phyloP scores from a whole-genome alignment of 2,329 filamentous ascomycete species.

The Cladosporium sphaerospermum region DNA sequence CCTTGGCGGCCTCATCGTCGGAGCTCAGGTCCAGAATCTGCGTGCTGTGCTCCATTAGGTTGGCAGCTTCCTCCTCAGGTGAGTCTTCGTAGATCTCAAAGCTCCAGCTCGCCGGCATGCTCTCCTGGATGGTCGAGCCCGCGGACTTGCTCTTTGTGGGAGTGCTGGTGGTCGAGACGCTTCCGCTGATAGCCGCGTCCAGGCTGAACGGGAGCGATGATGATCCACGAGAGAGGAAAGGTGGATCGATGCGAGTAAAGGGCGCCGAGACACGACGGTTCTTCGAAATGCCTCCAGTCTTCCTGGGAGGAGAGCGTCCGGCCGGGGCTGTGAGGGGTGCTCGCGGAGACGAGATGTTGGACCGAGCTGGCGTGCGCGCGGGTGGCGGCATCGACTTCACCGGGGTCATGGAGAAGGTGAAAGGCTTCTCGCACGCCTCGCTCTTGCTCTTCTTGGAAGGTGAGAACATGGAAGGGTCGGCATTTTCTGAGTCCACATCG shows the following conservation, averaged over 20 bases:
- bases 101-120: slow-evolving; percentile 62
- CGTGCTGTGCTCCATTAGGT: slow-evolving; percentile 85
- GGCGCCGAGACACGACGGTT: slow-evolving; percentile 60
- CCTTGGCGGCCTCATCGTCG: slow-evolving; percentile 66
- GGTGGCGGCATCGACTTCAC: slow-evolving; percentile 32
- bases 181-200: slow-evolving; percentile 74
- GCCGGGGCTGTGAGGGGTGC: slow-evolving; percentile 55
- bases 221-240: slow-evolving; percentile 48
- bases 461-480: slow-evolving; percentile 48
- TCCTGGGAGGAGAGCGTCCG: slow-evolving; percentile 71
- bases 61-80: slow-evolving; percentile 82
- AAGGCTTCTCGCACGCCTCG: slow-evolving; percentile 33
- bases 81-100: slow-evolving; percentile 95
- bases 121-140: slow-evolving; percentile 50
- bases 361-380: slow-evolving; percentile 32
- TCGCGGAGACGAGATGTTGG: slow-evolving; percentile 37
- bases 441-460: slow-evolving; percentile 50
- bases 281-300: slow-evolving; percentile 58
- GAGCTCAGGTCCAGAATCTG: slow-evolving; percentile 82
- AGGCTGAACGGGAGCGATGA: slow-evolving; percentile 66
- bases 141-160: slow-evolving; percentile 32
- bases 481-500: slow-evolving; percentile 51
- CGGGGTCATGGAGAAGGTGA: slow-evolving; percentile 34
- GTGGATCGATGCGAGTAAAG: slow-evolving; percentile 65
- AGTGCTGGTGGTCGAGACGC: slow-evolving; percentile 51